These are phyloP conservation scores for Pythium pyrilobum DNA, from an alignment of 352 stramenopile species.

Conservation along the genomic window DNA sequence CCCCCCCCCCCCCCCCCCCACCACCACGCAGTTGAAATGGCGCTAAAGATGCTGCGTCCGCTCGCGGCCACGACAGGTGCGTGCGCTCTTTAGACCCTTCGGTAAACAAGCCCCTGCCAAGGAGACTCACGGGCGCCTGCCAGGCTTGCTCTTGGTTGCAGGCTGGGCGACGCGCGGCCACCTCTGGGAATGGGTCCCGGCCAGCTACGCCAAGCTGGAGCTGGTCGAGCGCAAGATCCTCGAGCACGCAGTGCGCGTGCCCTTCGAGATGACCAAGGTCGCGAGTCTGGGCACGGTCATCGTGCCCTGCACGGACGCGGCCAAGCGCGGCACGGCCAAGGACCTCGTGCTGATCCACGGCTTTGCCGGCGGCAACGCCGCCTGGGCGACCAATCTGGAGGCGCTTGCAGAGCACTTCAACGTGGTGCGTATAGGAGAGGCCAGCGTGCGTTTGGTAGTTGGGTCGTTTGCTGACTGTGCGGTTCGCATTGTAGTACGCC, in stretches of 20 bases:
- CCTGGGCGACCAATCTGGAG: slow-evolving; percentile 81
- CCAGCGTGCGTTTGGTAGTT: too few relatives aligned
- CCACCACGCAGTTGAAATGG: too few relatives aligned
- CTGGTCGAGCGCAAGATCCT: slow-evolving; percentile 60
- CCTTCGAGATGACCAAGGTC: slow-evolving; percentile 79
- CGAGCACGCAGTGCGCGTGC: slow-evolving; percentile 28
- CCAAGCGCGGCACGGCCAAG: slow-evolving; percentile 39
- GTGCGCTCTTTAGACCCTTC: not conserved
- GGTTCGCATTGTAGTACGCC: slow-evolving; percentile 41
- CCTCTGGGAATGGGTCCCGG: slow-evolving; percentile 71
- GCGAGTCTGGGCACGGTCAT: slow-evolving; percentile 73
- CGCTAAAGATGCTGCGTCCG: slow-evolving; percentile 6
- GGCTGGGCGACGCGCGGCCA: slow-evolving; percentile 49
- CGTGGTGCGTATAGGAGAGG: slow-evolving; percentile 70
- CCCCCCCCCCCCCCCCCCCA: too few relatives aligned
- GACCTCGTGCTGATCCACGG: slow-evolving; percentile 82
- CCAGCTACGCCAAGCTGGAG: slow-evolving; percentile 61
- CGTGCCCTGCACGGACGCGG: slow-evolving; percentile 62
- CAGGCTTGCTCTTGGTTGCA: slow-evolving; percentile 44
- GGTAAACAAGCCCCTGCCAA: not conserved
- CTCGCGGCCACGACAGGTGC: slow-evolving; percentile 16
- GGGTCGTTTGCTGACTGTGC: not conserved
- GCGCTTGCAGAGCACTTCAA: slow-evolving; percentile 76
- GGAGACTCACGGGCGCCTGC: not conserved
- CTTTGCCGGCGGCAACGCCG: slow-evolving; percentile 71